Evolutionary conservation across 345 rosid species (phyloP).

Genomic region (Lumnitzera racemosa): DNA sequence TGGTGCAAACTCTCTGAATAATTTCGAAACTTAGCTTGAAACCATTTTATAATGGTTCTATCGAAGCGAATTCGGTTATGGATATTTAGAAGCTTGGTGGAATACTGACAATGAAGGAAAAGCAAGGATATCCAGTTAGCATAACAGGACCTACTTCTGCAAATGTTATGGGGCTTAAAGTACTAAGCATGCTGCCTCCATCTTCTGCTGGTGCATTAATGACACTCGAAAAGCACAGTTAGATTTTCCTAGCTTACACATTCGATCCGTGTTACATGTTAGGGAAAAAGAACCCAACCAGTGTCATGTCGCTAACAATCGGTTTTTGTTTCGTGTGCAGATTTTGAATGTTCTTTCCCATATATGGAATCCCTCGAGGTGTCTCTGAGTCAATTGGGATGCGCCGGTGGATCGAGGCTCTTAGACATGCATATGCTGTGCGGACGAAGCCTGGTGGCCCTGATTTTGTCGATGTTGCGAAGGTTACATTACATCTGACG

Average conservation of each 20-base stretch:
- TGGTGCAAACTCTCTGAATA: constrained; percentile 26
- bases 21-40: constrained; percentile 26
- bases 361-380: constrained; percentile 30
- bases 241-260: background rate
- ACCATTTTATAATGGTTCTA: constrained; percentile 46
- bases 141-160: constrained; percentile 28
- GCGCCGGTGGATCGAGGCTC: constrained; percentile 50
- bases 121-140: constrained; percentile 36
- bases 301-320: no score
- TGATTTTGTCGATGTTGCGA: constrained; percentile 26
- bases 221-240: constrained; percentile 37
- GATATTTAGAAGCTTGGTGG: constrained; percentile 49
- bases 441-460: constrained; percentile 77
- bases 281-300: no score
- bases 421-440: constrained; percentile 52
- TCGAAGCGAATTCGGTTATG: constrained; percentile 30
- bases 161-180: constrained; percentile 29
- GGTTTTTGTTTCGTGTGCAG: constrained; percentile 3
- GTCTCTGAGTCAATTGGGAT: constrained; percentile 36
- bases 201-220: constrained; percentile 50
- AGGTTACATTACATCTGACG: constrained; percentile 43
- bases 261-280: no score
- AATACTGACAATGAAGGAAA: constrained; percentile 42
- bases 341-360: constrained; percentile 47
- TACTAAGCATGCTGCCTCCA: constrained; percentile 66